phyloP scores from a whole-genome alignment of 2,329 filamentous ascomycete genomes.

The Hymenoscyphus fraxineus region DNA sequence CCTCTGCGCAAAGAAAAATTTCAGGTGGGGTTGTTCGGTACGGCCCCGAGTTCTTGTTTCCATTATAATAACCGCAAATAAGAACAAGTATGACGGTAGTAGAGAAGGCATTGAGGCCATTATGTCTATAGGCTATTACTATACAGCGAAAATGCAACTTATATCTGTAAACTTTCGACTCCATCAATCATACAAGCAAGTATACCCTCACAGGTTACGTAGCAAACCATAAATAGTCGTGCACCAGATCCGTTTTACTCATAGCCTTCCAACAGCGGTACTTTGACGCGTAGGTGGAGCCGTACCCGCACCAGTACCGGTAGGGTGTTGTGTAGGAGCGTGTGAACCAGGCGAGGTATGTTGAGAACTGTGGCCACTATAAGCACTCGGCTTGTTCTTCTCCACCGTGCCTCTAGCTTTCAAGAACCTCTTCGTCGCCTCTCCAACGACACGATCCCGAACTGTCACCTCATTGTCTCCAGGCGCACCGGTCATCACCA shows the following conservation, averaged over 20 bases:
- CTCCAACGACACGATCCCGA: conserved; percentile 17
- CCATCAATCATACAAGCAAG: neutral
- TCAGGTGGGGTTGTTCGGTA: no score
- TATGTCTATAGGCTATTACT: neutral
- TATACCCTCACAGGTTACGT: neutral
- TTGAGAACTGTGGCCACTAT: conserved; percentile 13
- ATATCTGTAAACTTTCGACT: neutral
- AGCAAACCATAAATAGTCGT: neutral
- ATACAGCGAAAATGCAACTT: neutral
- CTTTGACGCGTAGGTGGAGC: neutral
- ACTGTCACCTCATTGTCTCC: conserved; percentile 10
- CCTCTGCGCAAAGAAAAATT: no score
- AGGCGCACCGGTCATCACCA: neutral
- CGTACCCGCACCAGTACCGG: neutral
- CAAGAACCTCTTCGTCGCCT: conserved; percentile 15
- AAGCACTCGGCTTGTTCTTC: conserved; percentile 20
- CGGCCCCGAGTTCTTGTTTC: no score
- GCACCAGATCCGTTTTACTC: neutral
- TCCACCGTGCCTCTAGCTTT: conserved; percentile 22
- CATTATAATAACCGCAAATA: no score
- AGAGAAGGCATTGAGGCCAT: neutral
- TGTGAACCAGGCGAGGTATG: neutral
- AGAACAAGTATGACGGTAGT: neutral
- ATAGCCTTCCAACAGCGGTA: neutral
- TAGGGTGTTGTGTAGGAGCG: neutral